Base-by-base conservation (phyloP, 306 rosid species). In the Ochetophila trinervis region DNA sequence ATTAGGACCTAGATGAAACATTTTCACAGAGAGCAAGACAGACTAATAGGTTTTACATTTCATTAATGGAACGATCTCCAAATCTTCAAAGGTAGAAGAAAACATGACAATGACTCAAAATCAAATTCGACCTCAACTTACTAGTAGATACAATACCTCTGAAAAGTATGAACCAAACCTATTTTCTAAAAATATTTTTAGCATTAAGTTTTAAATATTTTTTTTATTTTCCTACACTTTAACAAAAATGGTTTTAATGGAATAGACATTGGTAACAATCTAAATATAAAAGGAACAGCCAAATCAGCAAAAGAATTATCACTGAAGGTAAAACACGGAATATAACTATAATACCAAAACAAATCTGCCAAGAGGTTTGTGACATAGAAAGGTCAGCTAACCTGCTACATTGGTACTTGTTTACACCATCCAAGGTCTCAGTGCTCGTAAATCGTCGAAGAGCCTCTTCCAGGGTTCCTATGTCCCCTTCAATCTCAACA, bases 391-490 rank as follows among this genome's bases (percentile, higher is more conserved):
- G 67, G 45, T 57, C 62, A 78, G 62, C 89, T 67, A 74, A 93
- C 99, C 99, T 88, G 87, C 74, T 60, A 82, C 99, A 93, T 62
- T 81, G 89, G 81, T 93, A 93, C 82, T 87, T 93, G 82, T 93
- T 93, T 72, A 87, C 96, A 67, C 97, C 99, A 68, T 90, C 99
- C 74, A 93, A 81, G 71, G 79, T 76, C 87, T 93, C 99, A 1
- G 97, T 86, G 65, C 85, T 77, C 3, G 99, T 88, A 75, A 86
- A 93, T 67, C 73, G 77, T 50, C 79, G 82, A 49, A 93, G 91
- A 61, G 99, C 97, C 74, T 93, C 97, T 59, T 70, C 84, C 68
- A 93, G 74, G 75, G 85, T 87, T 76, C 87, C 70, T 78, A 92
- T 87, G 67, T 92, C 93, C 68, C 98, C 98, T 82, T 84, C 95